Percentiles rank a stretch among this genome's conserved stretches.
Conservation (phyloP, 805 yeast species). For the Nakazawaea ernobii region DNA sequence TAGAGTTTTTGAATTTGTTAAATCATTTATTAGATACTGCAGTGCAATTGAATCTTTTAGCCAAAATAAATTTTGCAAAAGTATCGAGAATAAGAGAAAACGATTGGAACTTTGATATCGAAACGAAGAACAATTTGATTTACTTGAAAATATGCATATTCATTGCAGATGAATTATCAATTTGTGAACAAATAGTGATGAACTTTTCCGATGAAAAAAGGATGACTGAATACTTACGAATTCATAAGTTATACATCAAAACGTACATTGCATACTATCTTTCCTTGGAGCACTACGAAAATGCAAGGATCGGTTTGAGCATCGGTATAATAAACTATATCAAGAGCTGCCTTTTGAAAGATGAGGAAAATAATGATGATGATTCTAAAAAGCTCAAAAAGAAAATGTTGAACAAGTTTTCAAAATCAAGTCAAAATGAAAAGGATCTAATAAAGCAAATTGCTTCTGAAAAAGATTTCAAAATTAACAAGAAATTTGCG, state of each 20-base stretch:
- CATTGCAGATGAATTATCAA: conserved; percentile 6
- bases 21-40: conserved; percentile 2
- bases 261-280: conserved; percentile 7
- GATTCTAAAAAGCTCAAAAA: not conserved
- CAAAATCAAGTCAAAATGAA: not conserved
- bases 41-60: conserved; percentile 4
- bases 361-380: not conserved
- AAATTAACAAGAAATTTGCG: conserved; percentile 2
- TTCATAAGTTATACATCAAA: not conserved
- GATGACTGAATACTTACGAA: not conserved
- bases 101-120: conserved; percentile 9
- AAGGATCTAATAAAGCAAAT: conserved; percentile 7
- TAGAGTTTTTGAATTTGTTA: conserved; percentile 5
- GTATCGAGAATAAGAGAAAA: not conserved
- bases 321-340: conserved; percentile 8
- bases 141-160: conserved; percentile 6
- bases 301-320: conserved; percentile 4
- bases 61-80: conserved; percentile 2
- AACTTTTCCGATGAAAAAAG: not conserved
- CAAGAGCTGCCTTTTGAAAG: not conserved
- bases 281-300: conserved; percentile 1
- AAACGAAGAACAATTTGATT: conserved; percentile 3
- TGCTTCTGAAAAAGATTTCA: conserved; percentile 4
- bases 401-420: not conserved
- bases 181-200: conserved; percentile 4